Evolutionary conservation across 1,139 yeast species (phyloP), one percentile per base, ranked within the genome.

Genomic region (Blastobotrys aristatus): DNA sequence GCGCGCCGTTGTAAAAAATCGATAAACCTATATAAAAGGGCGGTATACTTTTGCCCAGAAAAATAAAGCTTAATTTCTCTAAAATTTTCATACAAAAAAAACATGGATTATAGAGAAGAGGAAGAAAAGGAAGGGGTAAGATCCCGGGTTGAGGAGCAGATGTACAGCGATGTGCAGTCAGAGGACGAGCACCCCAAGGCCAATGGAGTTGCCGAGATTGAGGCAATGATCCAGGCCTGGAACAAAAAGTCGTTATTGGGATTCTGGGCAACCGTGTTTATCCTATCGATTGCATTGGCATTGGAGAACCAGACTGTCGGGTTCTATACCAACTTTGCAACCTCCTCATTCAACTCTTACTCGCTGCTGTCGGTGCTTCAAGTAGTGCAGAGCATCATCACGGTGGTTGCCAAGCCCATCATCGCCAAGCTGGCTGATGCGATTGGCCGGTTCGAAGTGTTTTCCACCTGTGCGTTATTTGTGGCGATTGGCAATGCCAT

Each of bases 361-460:
- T 66, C 74, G 3, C 53, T 69, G 46, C 60, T 71, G 26, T 57
- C 74, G 3, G 68, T 72, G 13, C 69, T 70, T 27, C 69, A 67
- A 32, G 72, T 70, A 24, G 69, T 69, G 5, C 65, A 68, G 47
- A 66, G 69, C 40, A 67, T 71, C 51, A 57, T 72, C 26, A 62
- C 66, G 31, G 70, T 72, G 21, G 65, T 65, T 21, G 60, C 70
- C 1, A 67, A 69, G 50, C 73, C 74, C 11, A 58, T 70, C 11
- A 51, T 70, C 49, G 74, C 72, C 29, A 70, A 68, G 49, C 40
- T 70, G 26, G 65, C 72, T 6, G 72, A 69, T 49, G 57, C 69
- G 7, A 60, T 70, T 45, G 75, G 75, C 20, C 64, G 74, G 40
- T 66, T 66, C 45, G 73, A 69, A 51, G 72, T 71, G 24, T 67